Evolutionary conservation across 768 basidiomycete species (phyloP), one percentile per base, ranked within the genome.

Genomic region (Mycena pura): DNA sequence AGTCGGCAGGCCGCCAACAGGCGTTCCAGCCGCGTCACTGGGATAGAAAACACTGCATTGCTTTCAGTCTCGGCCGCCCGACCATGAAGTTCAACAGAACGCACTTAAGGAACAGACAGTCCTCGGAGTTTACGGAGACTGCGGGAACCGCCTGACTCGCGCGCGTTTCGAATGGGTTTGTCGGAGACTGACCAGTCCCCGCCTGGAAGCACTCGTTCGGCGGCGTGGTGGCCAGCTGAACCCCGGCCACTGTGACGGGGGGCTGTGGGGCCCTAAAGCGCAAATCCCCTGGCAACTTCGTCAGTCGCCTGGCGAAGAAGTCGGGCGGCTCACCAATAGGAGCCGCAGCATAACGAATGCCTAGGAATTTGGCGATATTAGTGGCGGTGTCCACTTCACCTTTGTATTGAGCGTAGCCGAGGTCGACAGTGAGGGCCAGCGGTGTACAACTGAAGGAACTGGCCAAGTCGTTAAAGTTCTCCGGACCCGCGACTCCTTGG

Each of bases 311-410:
- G 17, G 34, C 34, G 34, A 36, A 36, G 8, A 15, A 34, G 27
- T 3, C n/a, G 13, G 4, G 28, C 6, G 7, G 15, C 11, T 28
- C 47, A 76, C 77, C n/a, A n/a, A n/a, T n/a, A n/a, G n/a, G n/a
- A n/a, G n/a, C n/a, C n/a, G n/a, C n/a, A n/a, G n/a, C n/a, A 58
- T 76, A 78, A n/a, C 76, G 71, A 44, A 74, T 60, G 11, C 68
- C 59, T 28, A 73, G 51, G 57, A 71, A 74, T 43, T 22, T 59
- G 3, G 72, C 34, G 34, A 36, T 36, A 36, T 36, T 36, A 17
- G 34, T 36, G 9, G 34, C 34, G 9, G 34, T 9, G 34, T 36
- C 17, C 34, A 36, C 34, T 9, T 9, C 17, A 9, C 34, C 34
- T 36, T 36, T 9, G 17, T 36, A 36, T 17, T 36, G 9, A 9